Base-by-base conservation (phyloP, 768 basidiomycete genomes). In the Nidularia pulvinata region DNA sequence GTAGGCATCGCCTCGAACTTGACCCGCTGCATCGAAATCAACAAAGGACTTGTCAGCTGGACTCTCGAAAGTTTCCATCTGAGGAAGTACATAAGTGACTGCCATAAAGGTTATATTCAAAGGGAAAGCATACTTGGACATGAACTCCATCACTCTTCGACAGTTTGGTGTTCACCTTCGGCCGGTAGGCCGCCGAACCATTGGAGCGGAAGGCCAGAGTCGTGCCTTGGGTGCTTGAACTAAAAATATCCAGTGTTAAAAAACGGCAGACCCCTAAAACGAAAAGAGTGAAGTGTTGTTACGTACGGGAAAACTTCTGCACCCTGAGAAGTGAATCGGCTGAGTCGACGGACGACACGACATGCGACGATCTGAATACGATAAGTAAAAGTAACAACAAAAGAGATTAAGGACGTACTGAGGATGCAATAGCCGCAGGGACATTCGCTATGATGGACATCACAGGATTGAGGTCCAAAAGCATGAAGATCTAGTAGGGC, bases 401-500 rank as follows among this genome's bases (percentile, higher is more conserved):
- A 25, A 39, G 10, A 34, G 22, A 37, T 44, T 45, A 13, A 47
- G 30, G 7, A 64, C 82, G 58, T 50, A 86, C 86, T 5, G 84
- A 85, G 19, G 83, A 84, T 3, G 82, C 78, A 55, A 88, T 81
- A 14, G 86, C 86, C 34, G 87, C 86, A 3, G 87, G 87, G 43
- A 89, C 85, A 58, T 89, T 89, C 46, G 81, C 82, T 50, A 89
- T 85, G 65, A 89, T 82, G 33, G 83, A 85, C 84, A 88, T 86
- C 52, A 88, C 79, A n/a, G 82, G 74, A 58, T 88, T 88, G 50
- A 88, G 70, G 66, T 89, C 76, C 13, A 89, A 67, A 42, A 88
- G 65, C 84, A 88, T 86, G 67, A 87, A 86, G 35, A 71, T 64
- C 76, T 77, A 47, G 13, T 13, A 44, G 35, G 14, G 35, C 53